phyloP scores from a whole-genome alignment of 2,329 filamentous ascomycete species.

The Aspergillus calidoustus region DNA sequence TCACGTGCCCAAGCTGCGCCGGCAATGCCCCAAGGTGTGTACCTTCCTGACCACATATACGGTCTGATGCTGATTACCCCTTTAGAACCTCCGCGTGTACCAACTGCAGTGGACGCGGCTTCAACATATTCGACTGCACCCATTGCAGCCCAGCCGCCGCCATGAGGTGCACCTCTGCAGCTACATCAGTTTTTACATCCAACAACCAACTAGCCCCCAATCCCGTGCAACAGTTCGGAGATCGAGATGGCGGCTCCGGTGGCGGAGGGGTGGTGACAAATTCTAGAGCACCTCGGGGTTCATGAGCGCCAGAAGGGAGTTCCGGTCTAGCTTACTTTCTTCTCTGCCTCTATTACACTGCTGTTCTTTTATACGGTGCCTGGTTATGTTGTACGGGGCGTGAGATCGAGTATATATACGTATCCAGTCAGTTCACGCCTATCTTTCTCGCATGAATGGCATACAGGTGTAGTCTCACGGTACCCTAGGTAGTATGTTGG shows the following conservation, averaged over 20 bases:
- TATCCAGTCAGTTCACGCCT: not conserved
- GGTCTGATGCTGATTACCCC: not conserved
- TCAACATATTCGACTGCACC: slow-evolving; percentile 36
- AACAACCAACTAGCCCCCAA: slow-evolving; percentile 16
- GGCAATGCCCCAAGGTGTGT: slow-evolving; percentile 43
- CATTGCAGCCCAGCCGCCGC: slow-evolving; percentile 37
- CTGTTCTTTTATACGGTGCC: not conserved
- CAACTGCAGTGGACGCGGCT: slow-evolving; percentile 36
- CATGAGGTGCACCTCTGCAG: slow-evolving; percentile 14
- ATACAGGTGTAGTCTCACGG: not conserved
- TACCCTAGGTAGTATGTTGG: not conserved
- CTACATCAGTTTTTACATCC: slow-evolving; percentile 28
- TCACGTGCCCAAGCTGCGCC: slow-evolving; percentile 42
- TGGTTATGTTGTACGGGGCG: not conserved
- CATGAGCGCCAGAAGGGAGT: not conserved
- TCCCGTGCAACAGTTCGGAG: slow-evolving; percentile 21
- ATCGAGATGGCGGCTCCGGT: slow-evolving; percentile 23
- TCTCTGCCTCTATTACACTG: too few relatives aligned
- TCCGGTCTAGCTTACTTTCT: not conserved
- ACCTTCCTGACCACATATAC: not conserved
- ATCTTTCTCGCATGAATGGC: not conserved
- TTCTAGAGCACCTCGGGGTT: slow-evolving; percentile 11
- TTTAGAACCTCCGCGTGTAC: slow-evolving; percentile 32
- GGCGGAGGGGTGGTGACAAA: slow-evolving; percentile 29
- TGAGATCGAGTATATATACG: not conserved